phyloP scores from a whole-genome alignment of 805 yeast genomes.

The Candida nemodendra region DNA sequence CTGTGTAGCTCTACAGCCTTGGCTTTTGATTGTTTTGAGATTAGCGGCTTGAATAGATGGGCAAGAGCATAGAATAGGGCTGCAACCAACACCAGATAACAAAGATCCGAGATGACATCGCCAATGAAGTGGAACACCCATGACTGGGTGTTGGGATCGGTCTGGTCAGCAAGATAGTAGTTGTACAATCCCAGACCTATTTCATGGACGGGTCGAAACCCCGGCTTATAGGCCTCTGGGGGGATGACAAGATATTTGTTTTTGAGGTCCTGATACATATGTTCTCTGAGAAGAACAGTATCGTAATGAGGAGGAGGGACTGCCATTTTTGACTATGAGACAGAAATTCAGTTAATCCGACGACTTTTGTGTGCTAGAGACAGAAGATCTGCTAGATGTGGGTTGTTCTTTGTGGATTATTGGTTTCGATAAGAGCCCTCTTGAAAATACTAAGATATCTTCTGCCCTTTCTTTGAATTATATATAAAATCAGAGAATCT shows the following conservation, averaged over 20 bases:
- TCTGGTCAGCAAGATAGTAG: conserved; percentile 24
- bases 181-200: conserved; percentile 32
- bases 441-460: no score
- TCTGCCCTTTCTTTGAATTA: no score
- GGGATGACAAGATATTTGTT: conserved; percentile 28
- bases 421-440: no score
- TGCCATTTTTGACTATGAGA: conserved; percentile 29
- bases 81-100: conserved; percentile 1
- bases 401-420: no score
- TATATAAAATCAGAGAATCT: no score
- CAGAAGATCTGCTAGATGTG: background rate
- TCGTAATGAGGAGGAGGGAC: conserved; percentile 34
- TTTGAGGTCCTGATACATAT: conserved; percentile 29
- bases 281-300: conserved; percentile 34
- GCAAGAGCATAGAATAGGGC: conserved; percentile 1
- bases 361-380: no score
- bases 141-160: background rate
- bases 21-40: background rate
- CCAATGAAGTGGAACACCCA: conserved; percentile 3
- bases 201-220: conserved; percentile 30
- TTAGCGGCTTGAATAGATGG: background rate
- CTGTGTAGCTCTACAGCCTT: conserved; percentile 4
- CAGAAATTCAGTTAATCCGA: background rate
- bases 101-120: conserved; percentile 6
- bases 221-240: conserved; percentile 22